A percentile compares a stretch with the other conserved stretches of the same genome.
Evolutionary conservation across 306 rosid genomes (phyloP).

Genomic region (Parietaria judaica): DNA sequence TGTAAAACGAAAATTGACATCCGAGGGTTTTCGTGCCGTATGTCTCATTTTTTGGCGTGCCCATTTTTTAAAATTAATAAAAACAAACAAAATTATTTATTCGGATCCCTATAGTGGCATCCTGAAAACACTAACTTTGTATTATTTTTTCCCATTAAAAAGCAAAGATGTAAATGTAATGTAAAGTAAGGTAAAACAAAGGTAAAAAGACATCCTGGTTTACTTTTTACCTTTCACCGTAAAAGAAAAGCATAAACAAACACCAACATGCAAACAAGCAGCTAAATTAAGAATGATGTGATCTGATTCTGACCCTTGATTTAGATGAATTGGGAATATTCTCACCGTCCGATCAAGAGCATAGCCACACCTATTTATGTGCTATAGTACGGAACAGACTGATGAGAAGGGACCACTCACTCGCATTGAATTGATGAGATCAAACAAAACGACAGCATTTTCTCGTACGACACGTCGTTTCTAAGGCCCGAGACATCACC

Average conservation of each 20-base stretch:
- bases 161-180: background rate
- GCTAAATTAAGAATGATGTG: background rate
- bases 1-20: no score
- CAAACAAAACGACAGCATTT: slow-evolving; percentile 21
- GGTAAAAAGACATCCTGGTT: no score
- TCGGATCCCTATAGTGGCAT: no score
- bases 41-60: no score
- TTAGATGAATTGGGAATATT: background rate
- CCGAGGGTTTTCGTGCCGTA: no score
- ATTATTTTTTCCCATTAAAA: background rate
- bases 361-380: background rate
- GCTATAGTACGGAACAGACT: background rate
- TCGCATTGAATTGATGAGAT: slow-evolving; percentile 16
- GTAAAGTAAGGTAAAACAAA: background rate
- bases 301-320: slow-evolving; percentile 6
- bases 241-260: background rate
- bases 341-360: background rate
- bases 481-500: background rate
- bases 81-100: no score
- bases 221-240: no score
- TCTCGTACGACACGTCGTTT: slow-evolving; percentile 20
- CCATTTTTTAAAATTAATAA: no score
- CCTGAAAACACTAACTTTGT: no score
- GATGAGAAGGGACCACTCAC: background rate
- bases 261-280: no score